Evolutionary conservation across 2,329 filamentous ascomycete species (phyloP), one percentile per base, ranked within the genome.

Genomic region (Thermoascus crustaceus): DNA sequence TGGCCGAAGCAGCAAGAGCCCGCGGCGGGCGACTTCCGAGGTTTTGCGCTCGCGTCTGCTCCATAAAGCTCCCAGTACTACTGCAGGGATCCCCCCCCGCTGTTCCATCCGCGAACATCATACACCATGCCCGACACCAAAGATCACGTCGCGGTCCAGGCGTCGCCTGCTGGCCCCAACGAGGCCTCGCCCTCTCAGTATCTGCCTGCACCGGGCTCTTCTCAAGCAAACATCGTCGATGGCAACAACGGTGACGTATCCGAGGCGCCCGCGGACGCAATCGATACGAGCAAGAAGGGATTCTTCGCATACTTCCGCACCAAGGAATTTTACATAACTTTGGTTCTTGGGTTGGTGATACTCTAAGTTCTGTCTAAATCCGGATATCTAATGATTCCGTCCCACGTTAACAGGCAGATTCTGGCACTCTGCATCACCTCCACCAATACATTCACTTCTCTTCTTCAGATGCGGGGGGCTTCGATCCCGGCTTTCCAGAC

Each of bases 401-500:
- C 32, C 42, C 45, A 20, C 40, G 17, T 32, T 34, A 42, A 32
- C 38, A 76, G 75, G 40, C 88, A 95, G 71, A 61, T 87, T 34
- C 78, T 94, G 29, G 79, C 88, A 4, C 76, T 98, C 40, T 88
- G 86, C 67, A 91, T 94, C 63, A 95, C 88, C 1, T 79, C 77
- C 19, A 95, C 88, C 33, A 94, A 93, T 69, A 96, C 91, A 31
- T 85, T 96, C 55, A 85, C 82, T 23, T 76, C 74, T 17, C 76
- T 95, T 37, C 77, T 98, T 19, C 72, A 71, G 38, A 61, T 65
- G 4, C 63, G 74, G 44, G 74, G 78, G 32, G 88, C 82, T 46
- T 86, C 76, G 42, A 93, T 96, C 48, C 91, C 91, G 5, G 86
- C 91, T 37, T 94, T 96, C 68, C 91, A 98, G 67, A 86, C 85